Conservation (phyloP, 192 early-diverging fungal genomes). For the Podila clonocystis region DNA sequence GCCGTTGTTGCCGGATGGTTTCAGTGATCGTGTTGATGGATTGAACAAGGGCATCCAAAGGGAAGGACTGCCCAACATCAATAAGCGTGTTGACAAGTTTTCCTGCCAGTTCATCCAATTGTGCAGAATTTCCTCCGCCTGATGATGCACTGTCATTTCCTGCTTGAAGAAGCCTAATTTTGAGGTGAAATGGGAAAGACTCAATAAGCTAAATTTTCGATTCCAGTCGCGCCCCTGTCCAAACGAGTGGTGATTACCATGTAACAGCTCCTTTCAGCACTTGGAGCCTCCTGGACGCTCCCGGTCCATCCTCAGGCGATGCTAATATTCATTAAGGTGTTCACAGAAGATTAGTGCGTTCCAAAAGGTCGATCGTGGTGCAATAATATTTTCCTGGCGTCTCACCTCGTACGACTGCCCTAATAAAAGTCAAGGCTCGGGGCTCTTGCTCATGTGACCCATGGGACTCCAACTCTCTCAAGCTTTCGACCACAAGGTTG, state of each 20-base stretch:
- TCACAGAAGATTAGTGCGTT: too few relatives aligned
- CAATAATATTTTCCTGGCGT: background rate
- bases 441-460: constrained; percentile 1
- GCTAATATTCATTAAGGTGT: background rate
- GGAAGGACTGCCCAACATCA: constrained; percentile 37
- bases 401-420: constrained; percentile 31
- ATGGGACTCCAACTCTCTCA: background rate
- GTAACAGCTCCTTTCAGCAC: constrained; percentile 32
- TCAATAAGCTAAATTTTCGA: background rate
- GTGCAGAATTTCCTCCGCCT: constrained; percentile 4
- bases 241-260: constrained; percentile 16
- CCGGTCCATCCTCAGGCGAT: constrained; percentile 30
- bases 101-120: constrained; percentile 23
- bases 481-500: constrained; percentile 19
- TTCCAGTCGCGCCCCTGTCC: too few relatives aligned
- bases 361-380: too few relatives aligned
- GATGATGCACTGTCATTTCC: constrained; percentile 1
- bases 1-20: constrained; percentile 20
- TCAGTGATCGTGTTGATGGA: constrained; percentile 34
- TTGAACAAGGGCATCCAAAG: constrained; percentile 27
- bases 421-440: constrained; percentile 12
- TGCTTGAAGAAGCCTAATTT: constrained; percentile 25
- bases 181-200: background rate
- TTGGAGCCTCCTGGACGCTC: constrained; percentile 11
- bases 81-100: constrained; percentile 37